Evolutionary conservation across 331 rosid genomes (phyloP), one percentile per base, ranked within the genome.

Genomic region (Pyracantha coccinea): DNA sequence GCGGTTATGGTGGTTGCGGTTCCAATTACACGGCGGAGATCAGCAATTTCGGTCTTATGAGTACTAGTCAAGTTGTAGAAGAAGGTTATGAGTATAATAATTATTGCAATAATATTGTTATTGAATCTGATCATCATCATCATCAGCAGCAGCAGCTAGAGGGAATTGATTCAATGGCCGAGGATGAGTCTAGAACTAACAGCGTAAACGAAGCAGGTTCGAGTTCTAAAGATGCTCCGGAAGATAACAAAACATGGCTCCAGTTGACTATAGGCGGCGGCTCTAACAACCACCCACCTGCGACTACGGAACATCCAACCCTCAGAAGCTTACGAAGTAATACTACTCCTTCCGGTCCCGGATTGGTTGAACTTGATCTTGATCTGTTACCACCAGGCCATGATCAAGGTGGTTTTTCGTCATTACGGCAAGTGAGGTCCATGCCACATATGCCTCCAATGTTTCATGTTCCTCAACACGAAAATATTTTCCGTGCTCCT

Each of bases 311-410:
- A 19, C 72, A 50, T 50, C 55, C 20, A 35, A 21, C 67, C 66
- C 35, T 75, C 2, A 35, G 24, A 71, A 52, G 41, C 63, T 58
- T 15, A 32, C 20, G 20, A 50, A 50, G 55, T 50, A 52, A 69
- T n/a, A 17, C 21, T n/a, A 28, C 68, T 27, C 60, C 60, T 27
- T 71, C 75, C 17, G 20, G 33, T 61, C 33, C 66, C 15, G 75
- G 83, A 19, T 83, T 84, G 60, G 80, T 87, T 45, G 98, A 91
- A 90, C 87, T 94, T 1, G 92, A 94, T 35, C 84, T 94, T 57
- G 24, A 57, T 57, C 62, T n/a, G 25, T 78, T 88, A 55, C 87
- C 92, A 0, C 63, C 62, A 21, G 80, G 68, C 7, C 76, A 23
- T 23, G 55, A 14, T 33, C 67, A 14, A 4, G 23, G 57, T 20